Conservation (phyloP, 768 basidiomycete genomes). For the Russula vinacea region DNA sequence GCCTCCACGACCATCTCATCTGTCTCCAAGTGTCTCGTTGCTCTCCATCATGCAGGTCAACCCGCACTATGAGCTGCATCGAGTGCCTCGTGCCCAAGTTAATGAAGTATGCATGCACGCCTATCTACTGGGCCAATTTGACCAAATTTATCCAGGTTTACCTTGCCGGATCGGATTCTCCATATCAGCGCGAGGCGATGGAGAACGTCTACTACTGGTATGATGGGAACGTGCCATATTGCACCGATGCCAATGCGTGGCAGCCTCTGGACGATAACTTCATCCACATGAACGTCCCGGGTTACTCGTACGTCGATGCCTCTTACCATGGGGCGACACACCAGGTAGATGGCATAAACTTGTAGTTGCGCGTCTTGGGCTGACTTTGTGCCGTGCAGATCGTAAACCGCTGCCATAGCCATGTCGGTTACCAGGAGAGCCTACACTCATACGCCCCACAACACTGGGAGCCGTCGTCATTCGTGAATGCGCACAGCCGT, state of each 20-base stretch:
- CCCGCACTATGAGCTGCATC: constrained; percentile 2
- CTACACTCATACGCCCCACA: constrained; percentile 2
- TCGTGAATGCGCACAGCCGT: neutral
- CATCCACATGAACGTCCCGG: constrained; percentile 8
- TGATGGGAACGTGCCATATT: constrained; percentile 24
- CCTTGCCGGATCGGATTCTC: constrained; percentile 1
- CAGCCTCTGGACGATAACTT: constrained; percentile 20
- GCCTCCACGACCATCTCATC: neutral
- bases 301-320: constrained; percentile 6
- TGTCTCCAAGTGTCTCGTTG: constrained; percentile 3
- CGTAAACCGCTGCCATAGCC: neutral
- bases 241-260: constrained; percentile 13
- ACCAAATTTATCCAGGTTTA: constrained; percentile 24
- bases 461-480: neutral
- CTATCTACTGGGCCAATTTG: constrained; percentile 15
- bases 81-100: neutral
- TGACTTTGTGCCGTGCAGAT: constrained; percentile 5
- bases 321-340: constrained; percentile 3
- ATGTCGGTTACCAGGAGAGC: neutral
- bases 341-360: constrained; percentile 3
- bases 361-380: neutral
- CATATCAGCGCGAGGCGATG: constrained; percentile 15
- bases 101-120: constrained; percentile 17
- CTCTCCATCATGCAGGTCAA: constrained; percentile 12
- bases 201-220: constrained; percentile 26